Conservation (phyloP, 2,329 filamentous ascomycete species). For the Paramyrothecium roridum region DNA sequence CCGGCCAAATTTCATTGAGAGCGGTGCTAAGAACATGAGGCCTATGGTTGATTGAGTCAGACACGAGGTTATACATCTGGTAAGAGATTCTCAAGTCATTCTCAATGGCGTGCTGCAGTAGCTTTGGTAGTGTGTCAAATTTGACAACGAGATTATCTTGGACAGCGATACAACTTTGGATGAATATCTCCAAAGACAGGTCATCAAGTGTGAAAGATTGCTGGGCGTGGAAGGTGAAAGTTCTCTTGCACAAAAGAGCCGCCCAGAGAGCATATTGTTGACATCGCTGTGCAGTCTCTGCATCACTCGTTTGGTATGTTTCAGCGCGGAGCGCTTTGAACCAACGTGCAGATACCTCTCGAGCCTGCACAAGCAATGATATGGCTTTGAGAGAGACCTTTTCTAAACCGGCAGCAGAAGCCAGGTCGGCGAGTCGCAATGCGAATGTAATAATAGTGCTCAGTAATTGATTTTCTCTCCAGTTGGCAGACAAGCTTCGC, state of each 20-base stretch:
- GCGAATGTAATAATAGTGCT: constrained; percentile 51
- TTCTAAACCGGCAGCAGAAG: constrained; percentile 5
- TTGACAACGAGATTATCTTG: constrained; percentile 20
- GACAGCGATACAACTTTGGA: constrained; percentile 17
- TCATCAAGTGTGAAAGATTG: constrained; percentile 5
- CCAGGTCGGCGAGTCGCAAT: constrained; percentile 30
- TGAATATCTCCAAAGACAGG: constrained; percentile 9
- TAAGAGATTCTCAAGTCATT: constrained; percentile 18
- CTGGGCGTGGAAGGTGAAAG: constrained; percentile 18
- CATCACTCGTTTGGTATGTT: constrained; percentile 33
- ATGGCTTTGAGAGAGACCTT: constrained; percentile 1
- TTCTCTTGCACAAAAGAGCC: constrained; percentile 50
- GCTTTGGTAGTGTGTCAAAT: constrained; percentile 9
- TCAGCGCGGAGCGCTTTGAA: constrained; percentile 42
- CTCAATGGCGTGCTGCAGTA: constrained; percentile 14
- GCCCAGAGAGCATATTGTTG: constrained; percentile 48
- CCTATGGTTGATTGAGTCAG: constrained; percentile 5
- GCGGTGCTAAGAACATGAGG: constrained; percentile 11
- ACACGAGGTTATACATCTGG: constrained; percentile 6
- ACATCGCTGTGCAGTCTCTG: constrained; percentile 28
- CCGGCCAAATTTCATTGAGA: constrained; percentile 15
- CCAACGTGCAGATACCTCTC: constrained; percentile 45
- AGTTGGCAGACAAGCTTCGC: constrained; percentile 48
- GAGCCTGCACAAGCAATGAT: constrained; percentile 9
- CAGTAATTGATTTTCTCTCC: constrained; percentile 58